Evolutionary conservation across 1,284 basidiomycete species (phyloP), one percentile per base, ranked within the genome.

Genomic region (Kwoniella shivajii): DNA sequence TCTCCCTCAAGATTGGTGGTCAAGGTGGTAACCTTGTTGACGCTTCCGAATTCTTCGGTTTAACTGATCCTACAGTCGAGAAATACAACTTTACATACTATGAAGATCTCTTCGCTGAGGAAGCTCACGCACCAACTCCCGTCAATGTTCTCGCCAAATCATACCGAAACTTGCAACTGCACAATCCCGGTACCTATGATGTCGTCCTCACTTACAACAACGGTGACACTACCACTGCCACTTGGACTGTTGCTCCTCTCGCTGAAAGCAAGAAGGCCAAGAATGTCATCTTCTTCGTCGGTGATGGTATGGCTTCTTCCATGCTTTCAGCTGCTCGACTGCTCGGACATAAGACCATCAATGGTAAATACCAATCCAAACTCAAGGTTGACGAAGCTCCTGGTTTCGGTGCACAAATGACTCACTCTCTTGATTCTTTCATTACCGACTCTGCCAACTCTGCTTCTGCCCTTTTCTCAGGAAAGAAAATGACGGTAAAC

Each of bases 391-490:
- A 80, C 61, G 59, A 72, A 54, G 70, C 72, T 33, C 63, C 63
- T 9, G 71, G 64, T 6, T 69, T 63, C 59, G 71, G 71, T n/a
- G 36, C 57, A 1, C 71, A 73, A 57, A 71, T 69, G 67, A 73
- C 71, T n/a, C 71, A 71, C 27, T 63, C 61, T 6, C 67, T 74
- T 36, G 72, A 74, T 61, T 68, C 66, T 13, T 76, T 76, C 67
- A 76, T 76, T 59, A 75, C 77, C 59, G 78, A 80, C 61, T 79
- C 78, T 31, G 79, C 79, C 65, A 80, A 80, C 70, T 76, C 73
- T n/a, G 79, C 79, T 3, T 77, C 78, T 1, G 73, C 79, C 1
- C 69, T 80, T 9, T 76, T 75, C 67, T 67, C 73, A 1, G 79
- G 79, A 46, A 73, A 75, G 56, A 79, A 79, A 65, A 69, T 72